phyloP scores from a whole-genome alignment of 129 eudicot genomes.

The Artemisia tridentata region DNA sequence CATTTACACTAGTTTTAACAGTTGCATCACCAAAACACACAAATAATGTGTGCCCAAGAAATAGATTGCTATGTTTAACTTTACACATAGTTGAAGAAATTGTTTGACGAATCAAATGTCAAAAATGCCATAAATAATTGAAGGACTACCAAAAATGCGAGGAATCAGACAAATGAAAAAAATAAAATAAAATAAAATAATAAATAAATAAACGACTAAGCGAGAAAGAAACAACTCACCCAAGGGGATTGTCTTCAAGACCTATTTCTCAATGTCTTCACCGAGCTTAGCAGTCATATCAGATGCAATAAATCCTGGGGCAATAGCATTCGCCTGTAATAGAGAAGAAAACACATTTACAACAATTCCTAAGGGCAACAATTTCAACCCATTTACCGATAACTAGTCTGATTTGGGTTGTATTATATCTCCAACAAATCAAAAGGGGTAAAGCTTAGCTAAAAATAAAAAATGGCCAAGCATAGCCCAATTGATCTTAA shows the following conservation, averaged over 20 bases:
- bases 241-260: slow-evolving; percentile 71
- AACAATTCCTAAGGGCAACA: too few relatives aligned
- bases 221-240: slow-evolving; percentile 44
- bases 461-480: too few relatives aligned
- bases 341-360: not conserved
- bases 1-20: slow-evolving; percentile 10
- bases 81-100: not conserved
- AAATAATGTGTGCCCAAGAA: not conserved
- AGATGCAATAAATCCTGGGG: slow-evolving; percentile 98
- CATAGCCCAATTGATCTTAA: too few relatives aligned
- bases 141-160: too few relatives aligned
- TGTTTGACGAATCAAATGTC: not conserved
- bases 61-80: not conserved
- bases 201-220: too few relatives aligned
- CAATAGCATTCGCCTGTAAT: slow-evolving; percentile 85
- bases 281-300: slow-evolving; percentile 98
- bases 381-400: too few relatives aligned
- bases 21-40: not conserved
- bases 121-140: too few relatives aligned
- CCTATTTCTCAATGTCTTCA: slow-evolving; percentile 77
- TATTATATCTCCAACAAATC: too few relatives aligned
- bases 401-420: too few relatives aligned
- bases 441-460: too few relatives aligned
- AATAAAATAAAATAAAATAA: too few relatives aligned
- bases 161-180: too few relatives aligned